Evolutionary conservation across 306 rosid species (phyloP).

Genomic region (Medicago ruthenica): DNA sequence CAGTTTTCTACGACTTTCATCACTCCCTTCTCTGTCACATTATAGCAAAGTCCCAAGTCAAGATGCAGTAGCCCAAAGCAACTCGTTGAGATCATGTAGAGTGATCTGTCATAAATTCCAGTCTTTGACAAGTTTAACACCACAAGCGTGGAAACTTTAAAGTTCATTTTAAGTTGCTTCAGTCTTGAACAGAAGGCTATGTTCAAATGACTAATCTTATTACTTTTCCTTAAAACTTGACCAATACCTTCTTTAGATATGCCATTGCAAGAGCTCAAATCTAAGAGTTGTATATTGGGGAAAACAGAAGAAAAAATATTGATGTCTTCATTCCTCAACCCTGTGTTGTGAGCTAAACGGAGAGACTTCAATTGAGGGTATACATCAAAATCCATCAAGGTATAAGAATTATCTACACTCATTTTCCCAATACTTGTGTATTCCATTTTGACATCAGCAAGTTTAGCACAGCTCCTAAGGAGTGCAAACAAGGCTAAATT

Average conservation of each 20-base stretch:
- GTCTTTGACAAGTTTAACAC: not conserved
- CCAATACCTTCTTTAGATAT: not conserved
- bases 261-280: conserved; percentile 26
- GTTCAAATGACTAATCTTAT: not conserved
- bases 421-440: conserved; percentile 45
- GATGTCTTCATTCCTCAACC: conserved; percentile 42
- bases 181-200: not conserved
- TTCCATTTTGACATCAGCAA: conserved; percentile 60
- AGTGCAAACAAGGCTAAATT: conserved; percentile 58
- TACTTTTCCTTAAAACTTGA: not conserved
- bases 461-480: conserved; percentile 55
- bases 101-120: not conserved
- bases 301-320: conserved; percentile 46
- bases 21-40: too few species aligned
- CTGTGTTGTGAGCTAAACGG: conserved; percentile 36
- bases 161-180: not conserved
- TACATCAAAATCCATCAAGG: conserved; percentile 24
- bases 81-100: not conserved
- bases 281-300: conserved; percentile 60
- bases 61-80: not conserved
- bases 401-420: not conserved
- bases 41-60: not conserved
- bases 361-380: conserved; percentile 46
- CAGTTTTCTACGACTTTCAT: too few species aligned
- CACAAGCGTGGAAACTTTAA: not conserved